Conservation (phyloP, 352 stramenopile species). For the Phytophthora cajani region DNA sequence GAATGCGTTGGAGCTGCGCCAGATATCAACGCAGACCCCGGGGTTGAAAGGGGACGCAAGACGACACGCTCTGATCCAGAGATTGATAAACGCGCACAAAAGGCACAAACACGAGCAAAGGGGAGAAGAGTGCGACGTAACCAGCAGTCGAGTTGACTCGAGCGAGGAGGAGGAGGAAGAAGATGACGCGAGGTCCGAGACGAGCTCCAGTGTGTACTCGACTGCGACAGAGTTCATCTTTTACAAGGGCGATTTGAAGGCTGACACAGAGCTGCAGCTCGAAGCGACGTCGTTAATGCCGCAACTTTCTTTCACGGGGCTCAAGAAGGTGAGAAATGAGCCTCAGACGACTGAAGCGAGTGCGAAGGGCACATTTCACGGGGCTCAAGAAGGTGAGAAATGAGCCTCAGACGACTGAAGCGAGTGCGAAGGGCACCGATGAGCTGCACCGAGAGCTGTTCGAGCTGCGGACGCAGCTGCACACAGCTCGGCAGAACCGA, state of each 20-base stretch:
- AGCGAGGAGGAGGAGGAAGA: conserved; percentile 21
- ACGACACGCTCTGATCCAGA: conserved; percentile 51
- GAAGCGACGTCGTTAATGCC: conserved; percentile 15
- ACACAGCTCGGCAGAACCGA: conserved; percentile 35
- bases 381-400: neutral
- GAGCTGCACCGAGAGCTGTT: conserved; percentile 41
- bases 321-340: neutral
- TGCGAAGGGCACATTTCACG: neutral
- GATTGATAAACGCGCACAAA: conserved; percentile 37
- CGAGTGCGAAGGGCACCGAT: neutral
- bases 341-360: neutral
- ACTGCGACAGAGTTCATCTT: conserved; percentile 52
- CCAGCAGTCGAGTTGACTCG: conserved; percentile 2
- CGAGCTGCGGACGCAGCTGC: conserved; percentile 37
- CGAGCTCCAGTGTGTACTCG: conserved; percentile 49
- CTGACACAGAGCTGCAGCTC: neutral
- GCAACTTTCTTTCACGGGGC: conserved; percentile 11
- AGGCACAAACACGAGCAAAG: neutral
- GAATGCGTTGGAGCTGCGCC: conserved; percentile 37
- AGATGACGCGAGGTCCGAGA: conserved; percentile 37
- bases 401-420: neutral
- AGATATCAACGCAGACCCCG: conserved; percentile 48
- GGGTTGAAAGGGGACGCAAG: conserved; percentile 53
- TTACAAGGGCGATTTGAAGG: conserved; percentile 24
- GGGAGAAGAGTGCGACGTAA: neutral